These are phyloP conservation scores for Suzukiozyma palmioleophila DNA, from an alignment of 1,139 yeast species.

Conservation along the genomic window DNA sequence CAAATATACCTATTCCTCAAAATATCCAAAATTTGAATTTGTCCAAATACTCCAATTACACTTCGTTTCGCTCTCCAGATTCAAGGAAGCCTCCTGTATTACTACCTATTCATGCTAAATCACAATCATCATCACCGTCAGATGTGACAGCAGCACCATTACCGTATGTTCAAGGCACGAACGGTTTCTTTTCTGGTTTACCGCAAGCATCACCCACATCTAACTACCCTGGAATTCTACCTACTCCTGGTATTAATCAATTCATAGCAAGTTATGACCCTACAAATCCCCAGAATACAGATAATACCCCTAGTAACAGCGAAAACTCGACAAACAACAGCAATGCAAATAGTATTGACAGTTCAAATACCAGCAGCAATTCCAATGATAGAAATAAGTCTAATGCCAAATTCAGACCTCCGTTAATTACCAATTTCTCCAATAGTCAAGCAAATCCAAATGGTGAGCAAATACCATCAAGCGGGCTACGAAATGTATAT, in stretches of 20 bases:
- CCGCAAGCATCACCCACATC: constrained; percentile 28
- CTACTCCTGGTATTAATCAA: constrained; percentile 37
- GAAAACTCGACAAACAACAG: constrained; percentile 9
- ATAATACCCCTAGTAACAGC: constrained; percentile 6
- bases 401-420: constrained; percentile 7
- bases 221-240: constrained; percentile 22
- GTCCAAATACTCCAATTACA: constrained; percentile 17
- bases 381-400: constrained; percentile 3
- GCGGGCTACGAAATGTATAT: constrained; percentile 47
- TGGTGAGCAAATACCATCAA: constrained; percentile 49
- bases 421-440: constrained; percentile 9
- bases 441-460: constrained; percentile 11
- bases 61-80: constrained; percentile 38
- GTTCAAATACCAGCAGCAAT: constrained; percentile 8
- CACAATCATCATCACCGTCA: constrained; percentile 43
- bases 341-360: constrained; percentile 10
- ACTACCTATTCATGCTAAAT: constrained; percentile 35
- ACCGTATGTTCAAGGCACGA: constrained; percentile 14
- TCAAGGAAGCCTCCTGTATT: constrained; percentile 36
- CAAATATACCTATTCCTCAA: neutral
- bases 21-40: constrained; percentile 5
- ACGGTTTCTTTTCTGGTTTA: constrained; percentile 17
- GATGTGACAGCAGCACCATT: constrained; percentile 39
- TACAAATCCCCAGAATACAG: constrained; percentile 12
- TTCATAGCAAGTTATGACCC: constrained; percentile 12